These are phyloP conservation scores for Erodium texanum DNA, from an alignment of 441 rosid species.

Conservation along the genomic window DNA sequence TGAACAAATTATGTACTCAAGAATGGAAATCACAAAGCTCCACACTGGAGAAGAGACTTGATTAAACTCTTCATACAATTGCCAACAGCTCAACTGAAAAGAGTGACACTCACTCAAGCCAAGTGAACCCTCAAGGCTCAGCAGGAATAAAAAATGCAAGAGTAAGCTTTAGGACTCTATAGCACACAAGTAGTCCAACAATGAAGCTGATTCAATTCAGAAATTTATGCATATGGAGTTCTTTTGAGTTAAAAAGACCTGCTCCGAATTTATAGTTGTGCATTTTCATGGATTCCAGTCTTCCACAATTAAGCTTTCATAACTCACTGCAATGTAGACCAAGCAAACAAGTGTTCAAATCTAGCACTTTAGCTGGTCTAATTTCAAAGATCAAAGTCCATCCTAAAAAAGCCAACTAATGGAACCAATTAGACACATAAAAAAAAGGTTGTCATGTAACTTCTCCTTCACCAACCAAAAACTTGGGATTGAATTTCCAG, in stretches of 20 bases:
- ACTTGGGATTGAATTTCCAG: neutral
- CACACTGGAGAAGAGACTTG: neutral
- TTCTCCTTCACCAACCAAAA: neutral
- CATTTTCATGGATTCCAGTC: neutral
- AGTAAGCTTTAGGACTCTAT: neutral
- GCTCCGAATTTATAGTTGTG: neutral
- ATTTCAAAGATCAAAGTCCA: neutral
- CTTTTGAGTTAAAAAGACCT: neutral
- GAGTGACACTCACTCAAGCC: neutral
- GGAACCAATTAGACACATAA: neutral
- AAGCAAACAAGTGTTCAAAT: neutral
- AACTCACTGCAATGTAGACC: neutral
- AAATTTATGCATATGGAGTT: neutral
- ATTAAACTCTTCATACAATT: neutral
- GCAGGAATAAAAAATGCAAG: neutral
- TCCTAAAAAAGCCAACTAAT: neutral
- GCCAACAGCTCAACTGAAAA: neutral
- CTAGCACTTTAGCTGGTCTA: neutral
- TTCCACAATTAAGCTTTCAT: neutral
- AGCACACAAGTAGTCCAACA: neutral
- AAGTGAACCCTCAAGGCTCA: neutral
- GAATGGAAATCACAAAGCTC: neutral
- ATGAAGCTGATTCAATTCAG: neutral
- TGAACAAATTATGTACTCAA: neutral
- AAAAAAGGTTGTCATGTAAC: neutral